Conservation (phyloP, 179 eudicot species). For the Beta lomatogona region DNA sequence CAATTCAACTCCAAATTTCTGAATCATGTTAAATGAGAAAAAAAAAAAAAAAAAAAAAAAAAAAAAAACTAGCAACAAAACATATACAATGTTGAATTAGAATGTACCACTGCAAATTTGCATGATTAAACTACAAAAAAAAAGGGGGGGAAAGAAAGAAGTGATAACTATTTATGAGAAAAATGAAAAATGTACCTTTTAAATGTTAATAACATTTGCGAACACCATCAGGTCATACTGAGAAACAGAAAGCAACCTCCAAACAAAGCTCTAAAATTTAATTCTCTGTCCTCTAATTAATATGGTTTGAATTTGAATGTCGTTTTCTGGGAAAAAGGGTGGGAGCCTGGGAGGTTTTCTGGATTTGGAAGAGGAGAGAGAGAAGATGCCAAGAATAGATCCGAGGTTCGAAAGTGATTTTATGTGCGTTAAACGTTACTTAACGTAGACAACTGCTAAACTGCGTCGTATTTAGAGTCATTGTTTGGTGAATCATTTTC, state of each 20-base stretch:
- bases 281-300: not conserved
- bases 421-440: not conserved
- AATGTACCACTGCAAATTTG: not conserved
- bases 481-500: not conserved
- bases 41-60: too few relatives aligned
- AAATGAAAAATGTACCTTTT: constrained; percentile 24
- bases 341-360: not conserved
- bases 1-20: not conserved
- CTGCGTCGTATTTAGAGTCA: constrained; percentile 10
- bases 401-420: constrained; percentile 6
- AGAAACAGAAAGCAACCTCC: too few relatives aligned
- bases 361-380: not conserved
- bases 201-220: not conserved
- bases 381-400: constrained; percentile 11
- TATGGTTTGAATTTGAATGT: not conserved
- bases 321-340: not conserved
- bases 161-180: too few relatives aligned
- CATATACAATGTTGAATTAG: too few relatives aligned
- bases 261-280: too few relatives aligned
- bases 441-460: not conserved
- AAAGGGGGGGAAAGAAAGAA: too few relatives aligned
- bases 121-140: not conserved
- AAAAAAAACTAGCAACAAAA: not conserved
- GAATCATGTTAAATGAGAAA: not conserved
- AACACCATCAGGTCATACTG: too few relatives aligned